Conservation (phyloP, 441 rosid species). For the Rhodomyrtus psidioides region DNA sequence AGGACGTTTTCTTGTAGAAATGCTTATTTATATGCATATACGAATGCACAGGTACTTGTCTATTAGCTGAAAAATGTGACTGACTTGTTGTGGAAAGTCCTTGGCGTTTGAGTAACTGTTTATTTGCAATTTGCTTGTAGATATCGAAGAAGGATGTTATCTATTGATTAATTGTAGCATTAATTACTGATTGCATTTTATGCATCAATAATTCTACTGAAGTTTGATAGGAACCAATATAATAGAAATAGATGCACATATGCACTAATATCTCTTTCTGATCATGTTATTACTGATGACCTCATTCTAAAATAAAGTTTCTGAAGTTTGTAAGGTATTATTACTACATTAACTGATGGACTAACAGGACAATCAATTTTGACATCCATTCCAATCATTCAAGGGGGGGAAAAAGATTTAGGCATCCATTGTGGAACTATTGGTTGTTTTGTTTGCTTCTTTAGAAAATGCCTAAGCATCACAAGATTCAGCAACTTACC, state of each 20-base stretch:
- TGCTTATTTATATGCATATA: neutral
- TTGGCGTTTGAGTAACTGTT: neutral
- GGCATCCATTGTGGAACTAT: neutral
- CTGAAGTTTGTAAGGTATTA: neutral
- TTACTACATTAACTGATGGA: neutral
- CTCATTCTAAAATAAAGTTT: neutral
- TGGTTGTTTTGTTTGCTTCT: neutral
- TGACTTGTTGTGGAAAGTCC: neutral
- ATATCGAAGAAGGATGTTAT: neutral
- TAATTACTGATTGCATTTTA: neutral
- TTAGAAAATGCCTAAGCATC: neutral
- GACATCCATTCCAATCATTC: neutral
- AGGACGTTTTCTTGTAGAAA: neutral
- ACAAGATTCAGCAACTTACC: neutral
- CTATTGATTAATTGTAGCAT: neutral
- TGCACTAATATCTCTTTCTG: neutral
- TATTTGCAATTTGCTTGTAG: neutral
- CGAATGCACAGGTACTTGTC: neutral
- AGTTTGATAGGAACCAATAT: neutral
- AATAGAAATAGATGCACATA: neutral
- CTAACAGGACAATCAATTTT: neutral
- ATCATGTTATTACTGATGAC: neutral
- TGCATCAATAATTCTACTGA: neutral
- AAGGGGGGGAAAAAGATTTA: too few relatives aligned
- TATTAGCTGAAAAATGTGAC: neutral